Percentiles rank a stretch among this genome's conserved stretches.
phyloP scores from a whole-genome alignment of 192 early-diverging fungal species.

The Coemansia sp. region DNA sequence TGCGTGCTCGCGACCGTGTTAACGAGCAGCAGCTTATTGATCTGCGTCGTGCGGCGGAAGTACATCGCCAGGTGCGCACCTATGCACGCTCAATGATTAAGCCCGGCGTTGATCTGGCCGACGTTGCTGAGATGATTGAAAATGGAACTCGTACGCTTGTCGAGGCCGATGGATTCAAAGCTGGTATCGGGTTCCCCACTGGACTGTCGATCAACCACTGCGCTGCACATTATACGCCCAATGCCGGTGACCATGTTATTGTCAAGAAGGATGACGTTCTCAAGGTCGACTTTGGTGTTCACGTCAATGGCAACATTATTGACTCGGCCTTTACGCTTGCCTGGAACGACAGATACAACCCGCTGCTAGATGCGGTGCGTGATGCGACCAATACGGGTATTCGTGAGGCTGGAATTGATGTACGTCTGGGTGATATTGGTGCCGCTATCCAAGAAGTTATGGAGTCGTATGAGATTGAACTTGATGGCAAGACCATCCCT shows the following conservation, averaged over 20 bases:
- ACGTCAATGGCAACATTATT: constrained; percentile 89
- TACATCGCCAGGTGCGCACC: constrained; percentile 86
- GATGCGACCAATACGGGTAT: constrained; percentile 98
- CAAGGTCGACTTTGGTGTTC: constrained; percentile 96
- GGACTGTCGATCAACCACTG: constrained; percentile 91
- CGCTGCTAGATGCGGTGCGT: constrained; percentile 80
- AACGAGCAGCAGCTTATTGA: constrained; percentile 75
- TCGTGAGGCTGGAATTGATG: constrained; percentile 95
- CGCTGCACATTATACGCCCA: constrained; percentile 97
- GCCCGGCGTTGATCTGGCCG: constrained; percentile 94
- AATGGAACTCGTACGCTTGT: constrained; percentile 88
- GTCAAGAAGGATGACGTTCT: constrained; percentile 86
- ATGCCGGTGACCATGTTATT: constrained; percentile 92
- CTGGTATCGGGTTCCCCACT: constrained; percentile 93
- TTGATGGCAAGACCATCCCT: constrained; percentile 86
- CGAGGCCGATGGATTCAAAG: constrained; percentile 79
- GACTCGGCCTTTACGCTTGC: constrained; percentile 93
- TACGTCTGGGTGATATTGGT: constrained; percentile 90
- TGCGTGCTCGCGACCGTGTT: constrained; percentile 75
- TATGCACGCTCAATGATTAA: constrained; percentile 80
- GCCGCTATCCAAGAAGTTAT: constrained; percentile 96
- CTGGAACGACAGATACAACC: constrained; percentile 89
- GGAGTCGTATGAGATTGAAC: constrained; percentile 95
- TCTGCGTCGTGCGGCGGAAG: constrained; percentile 85
- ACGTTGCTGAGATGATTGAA: constrained; percentile 90